Percentiles rank a stretch among this genome's conserved stretches.
These are phyloP conservation scores for Leucaena leucocephala DNA, from an alignment of 306 rosid genomes.

Conservation along the genomic window DNA sequence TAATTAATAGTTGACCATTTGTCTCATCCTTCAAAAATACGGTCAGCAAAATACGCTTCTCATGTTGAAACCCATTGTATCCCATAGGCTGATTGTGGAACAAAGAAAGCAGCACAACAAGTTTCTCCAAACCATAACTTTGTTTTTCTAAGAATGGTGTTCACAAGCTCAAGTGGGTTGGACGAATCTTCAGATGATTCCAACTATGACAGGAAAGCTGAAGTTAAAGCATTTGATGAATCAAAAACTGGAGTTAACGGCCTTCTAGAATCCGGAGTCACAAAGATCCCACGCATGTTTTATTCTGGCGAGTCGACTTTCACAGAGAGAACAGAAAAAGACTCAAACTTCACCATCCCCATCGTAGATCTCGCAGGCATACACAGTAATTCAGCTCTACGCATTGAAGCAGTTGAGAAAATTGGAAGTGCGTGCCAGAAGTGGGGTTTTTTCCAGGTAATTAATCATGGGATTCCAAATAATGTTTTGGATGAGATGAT, in stretches of 20 bases:
- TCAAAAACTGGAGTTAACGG: slow-evolving; percentile 47
- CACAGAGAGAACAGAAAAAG: not conserved
- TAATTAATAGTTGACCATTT: not conserved
- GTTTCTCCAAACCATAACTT: not conserved
- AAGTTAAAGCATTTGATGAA: slow-evolving; percentile 41
- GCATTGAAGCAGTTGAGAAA: slow-evolving; percentile 4
- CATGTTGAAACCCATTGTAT: not conserved
- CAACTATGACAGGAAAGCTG: slow-evolving; percentile 25
- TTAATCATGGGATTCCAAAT: slow-evolving; percentile 44
- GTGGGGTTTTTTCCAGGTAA: slow-evolving; percentile 47
- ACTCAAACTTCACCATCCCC: slow-evolving; percentile 19
- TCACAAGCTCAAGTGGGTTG: not conserved
- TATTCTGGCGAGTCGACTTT: not conserved
- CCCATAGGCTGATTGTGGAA: not conserved
- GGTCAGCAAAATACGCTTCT: not conserved
- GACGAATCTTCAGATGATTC: not conserved
- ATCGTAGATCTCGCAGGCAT: slow-evolving; percentile 28
- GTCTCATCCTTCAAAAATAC: not conserved
- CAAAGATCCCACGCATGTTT: slow-evolving; percentile 42
- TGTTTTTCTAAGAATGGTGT: slow-evolving; percentile 13
- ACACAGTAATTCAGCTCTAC: not conserved
- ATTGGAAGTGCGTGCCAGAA: slow-evolving; percentile 12
- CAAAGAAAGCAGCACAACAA: not conserved
- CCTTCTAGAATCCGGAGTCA: slow-evolving; percentile 31
- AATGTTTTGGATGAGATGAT: slow-evolving; percentile 36